Evolutionary conservation across 2,329 filamentous ascomycete species (phyloP), one percentile per base, ranked within the genome.

Genomic region (Stemphylium vesicarium): DNA sequence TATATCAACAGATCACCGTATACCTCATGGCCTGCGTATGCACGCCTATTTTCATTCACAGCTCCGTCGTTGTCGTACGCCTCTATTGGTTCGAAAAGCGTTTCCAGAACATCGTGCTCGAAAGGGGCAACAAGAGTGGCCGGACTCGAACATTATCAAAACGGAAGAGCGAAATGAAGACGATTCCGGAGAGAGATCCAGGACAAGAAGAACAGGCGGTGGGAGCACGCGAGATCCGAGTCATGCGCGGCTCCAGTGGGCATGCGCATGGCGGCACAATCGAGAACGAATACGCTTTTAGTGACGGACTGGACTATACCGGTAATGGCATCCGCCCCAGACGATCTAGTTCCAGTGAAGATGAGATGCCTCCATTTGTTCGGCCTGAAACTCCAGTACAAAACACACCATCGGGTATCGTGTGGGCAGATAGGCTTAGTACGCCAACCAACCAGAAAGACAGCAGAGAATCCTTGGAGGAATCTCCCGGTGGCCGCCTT

Each of bases 51-150:
- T 75, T 76, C 55, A 77, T 78, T 44, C 74, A 78, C 51, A 71
- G 90, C 2, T 89, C 86, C 39, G 92, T 99, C 39, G 95, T 99
- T 7, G 94, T 96, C 65, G 83, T 98, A 12, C 89, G 95, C 22
- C 81, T 99, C 1, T 97, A 96, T 77, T 99, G 94, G 94, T 99
- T 99, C 72, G 93, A 99, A 77, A 96, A 96, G 76, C 86, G 93
- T 7, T 98, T 99, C 72, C 90, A 96, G 71, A 84, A 90, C 66
- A 85, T 96, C 61, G 92, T 90, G 12, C 83, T 82, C 31, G 90
- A 96, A 65, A 87, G 90, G 1, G 85, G 86, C 50, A 81, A 79
- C 38, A 35, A 38, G 16, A 47, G 57, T 24, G 80, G 93, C 49
- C 82, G 83, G 49, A 89, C 76, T 79, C 87, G 80, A 78, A 90